Evolutionary conservation across 768 basidiomycete genomes (phyloP).

Genomic region (Plicaturopsis crispa): DNA sequence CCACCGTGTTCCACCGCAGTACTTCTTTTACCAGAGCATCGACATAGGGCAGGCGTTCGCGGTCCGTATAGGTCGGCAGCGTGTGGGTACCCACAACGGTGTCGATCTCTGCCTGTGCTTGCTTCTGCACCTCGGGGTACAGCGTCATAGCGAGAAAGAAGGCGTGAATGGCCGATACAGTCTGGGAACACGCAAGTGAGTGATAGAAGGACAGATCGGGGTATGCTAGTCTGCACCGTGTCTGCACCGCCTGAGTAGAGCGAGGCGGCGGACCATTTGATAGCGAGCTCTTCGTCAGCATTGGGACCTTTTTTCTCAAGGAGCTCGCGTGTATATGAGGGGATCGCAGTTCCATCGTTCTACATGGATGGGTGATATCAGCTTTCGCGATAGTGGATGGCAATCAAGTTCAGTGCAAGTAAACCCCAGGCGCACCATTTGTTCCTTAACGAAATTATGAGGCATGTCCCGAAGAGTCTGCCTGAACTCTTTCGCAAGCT

Average conservation of each 20-base stretch:
- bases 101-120: conserved; percentile 12
- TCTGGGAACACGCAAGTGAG: too few relatives aligned
- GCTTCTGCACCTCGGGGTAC: conserved; percentile 8
- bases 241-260: conserved; percentile 31
- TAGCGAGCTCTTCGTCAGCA: conserved; percentile 48
- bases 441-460: conserved; percentile 50
- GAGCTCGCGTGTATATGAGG: conserved; percentile 52
- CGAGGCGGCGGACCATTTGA: conserved; percentile 60
- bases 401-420: not conserved
- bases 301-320: conserved; percentile 43
- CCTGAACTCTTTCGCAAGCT: conserved; percentile 44
- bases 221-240: conserved; percentile 28
- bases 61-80: conserved; percentile 7
- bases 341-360: conserved; percentile 49
- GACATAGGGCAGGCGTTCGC: conserved; percentile 3
- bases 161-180: conserved; percentile 11
- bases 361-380: conserved; percentile 16
- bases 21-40: conserved; percentile 8
- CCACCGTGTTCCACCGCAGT: conserved; percentile 8
- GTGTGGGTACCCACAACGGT: conserved; percentile 5
- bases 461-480: conserved; percentile 49
- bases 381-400: not conserved
- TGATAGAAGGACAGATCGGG: too few relatives aligned
- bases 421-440: conserved; percentile 36
- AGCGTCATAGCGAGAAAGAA: conserved; percentile 14